Evolutionary conservation across 2,329 filamentous ascomycete species (phyloP).

Genomic region (Fusarium citri): DNA sequence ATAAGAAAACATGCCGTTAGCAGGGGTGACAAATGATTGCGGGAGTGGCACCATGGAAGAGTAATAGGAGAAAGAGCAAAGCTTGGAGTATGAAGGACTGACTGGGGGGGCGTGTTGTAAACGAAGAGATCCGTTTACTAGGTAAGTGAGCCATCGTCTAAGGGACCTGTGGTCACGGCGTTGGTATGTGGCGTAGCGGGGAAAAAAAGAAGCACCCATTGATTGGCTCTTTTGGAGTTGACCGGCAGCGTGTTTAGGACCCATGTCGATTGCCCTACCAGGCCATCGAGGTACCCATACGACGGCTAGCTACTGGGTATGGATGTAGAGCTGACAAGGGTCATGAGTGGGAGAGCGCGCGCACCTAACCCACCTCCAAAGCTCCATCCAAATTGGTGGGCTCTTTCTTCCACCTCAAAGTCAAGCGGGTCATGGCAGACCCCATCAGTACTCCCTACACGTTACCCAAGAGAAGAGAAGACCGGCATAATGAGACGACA

Average conservation of each 20-base stretch:
- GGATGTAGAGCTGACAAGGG: conserved; percentile 27
- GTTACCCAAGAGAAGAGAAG: conserved; percentile 35
- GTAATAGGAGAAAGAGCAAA: conserved; percentile 35
- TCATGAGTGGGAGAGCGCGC: conserved; percentile 33
- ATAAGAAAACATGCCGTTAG: conserved; percentile 39
- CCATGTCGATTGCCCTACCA: conserved; percentile 42
- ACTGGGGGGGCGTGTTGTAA: conserved; percentile 35
- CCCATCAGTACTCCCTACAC: conserved; percentile 32
- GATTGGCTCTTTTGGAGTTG: conserved; percentile 38
- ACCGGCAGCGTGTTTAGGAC: conserved; percentile 37
- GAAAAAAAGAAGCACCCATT: conserved; percentile 45
- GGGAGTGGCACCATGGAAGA: conserved; percentile 46
- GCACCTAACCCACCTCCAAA: conserved; percentile 29
- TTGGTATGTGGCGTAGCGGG: conserved; percentile 49
- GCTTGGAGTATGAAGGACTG: conserved; percentile 27
- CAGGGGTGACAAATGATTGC: conserved; percentile 41
- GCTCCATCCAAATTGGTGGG: conserved; percentile 39
- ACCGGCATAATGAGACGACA: conserved; percentile 45
- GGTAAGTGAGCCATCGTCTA: conserved; percentile 35
- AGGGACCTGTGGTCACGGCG: conserved; percentile 44
- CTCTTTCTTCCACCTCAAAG: conserved; percentile 36
- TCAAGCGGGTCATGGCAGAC: conserved; percentile 40
- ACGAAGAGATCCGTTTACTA: conserved; percentile 35
- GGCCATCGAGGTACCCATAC: conserved; percentile 43
- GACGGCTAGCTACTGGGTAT: conserved; percentile 20